A percentile compares a stretch with the other conserved stretches of the same genome.
These are phyloP conservation scores for Rhodosporidiobolus sp. DNA, from an alignment of 768 basidiomycete genomes.

Conservation along the genomic window DNA sequence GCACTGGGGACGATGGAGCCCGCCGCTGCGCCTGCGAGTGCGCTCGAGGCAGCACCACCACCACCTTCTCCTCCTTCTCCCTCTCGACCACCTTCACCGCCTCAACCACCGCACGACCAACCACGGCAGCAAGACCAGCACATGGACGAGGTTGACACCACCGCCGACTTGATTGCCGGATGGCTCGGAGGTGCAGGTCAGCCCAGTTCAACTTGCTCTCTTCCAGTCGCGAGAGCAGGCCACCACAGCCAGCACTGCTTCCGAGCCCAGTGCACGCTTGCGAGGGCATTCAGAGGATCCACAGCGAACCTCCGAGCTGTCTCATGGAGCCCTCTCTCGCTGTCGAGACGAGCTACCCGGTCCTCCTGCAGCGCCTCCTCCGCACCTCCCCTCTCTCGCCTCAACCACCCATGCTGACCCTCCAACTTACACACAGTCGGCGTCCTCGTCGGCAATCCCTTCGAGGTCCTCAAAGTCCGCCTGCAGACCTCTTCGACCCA, in stretches of 20 bases:
- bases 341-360: no score
- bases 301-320: no score
- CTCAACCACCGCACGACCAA: not conserved
- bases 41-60: no score
- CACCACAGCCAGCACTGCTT: not conserved
- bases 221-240: not conserved
- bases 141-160: constrained; percentile 11
- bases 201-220: not conserved
- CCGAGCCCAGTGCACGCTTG: no score
- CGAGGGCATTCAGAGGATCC: no score
- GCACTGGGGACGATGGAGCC: no score
- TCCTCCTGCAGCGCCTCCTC: not conserved
- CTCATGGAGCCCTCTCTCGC: no score
- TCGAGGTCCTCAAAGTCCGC: constrained; percentile 40
- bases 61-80: no score
- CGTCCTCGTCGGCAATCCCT: constrained; percentile 38
- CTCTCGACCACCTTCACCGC: no score
- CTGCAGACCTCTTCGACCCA: constrained; percentile 25
- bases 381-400: not conserved
- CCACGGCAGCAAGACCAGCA: not conserved
- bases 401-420: not conserved
- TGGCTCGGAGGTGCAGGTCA: constrained; percentile 31
- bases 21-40: no score
- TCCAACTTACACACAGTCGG: constrained; percentile 16
- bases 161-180: constrained; percentile 19